Base-by-base conservation (phyloP, 2,329 filamentous ascomycete species). In the Claviceps arundinis region DNA sequence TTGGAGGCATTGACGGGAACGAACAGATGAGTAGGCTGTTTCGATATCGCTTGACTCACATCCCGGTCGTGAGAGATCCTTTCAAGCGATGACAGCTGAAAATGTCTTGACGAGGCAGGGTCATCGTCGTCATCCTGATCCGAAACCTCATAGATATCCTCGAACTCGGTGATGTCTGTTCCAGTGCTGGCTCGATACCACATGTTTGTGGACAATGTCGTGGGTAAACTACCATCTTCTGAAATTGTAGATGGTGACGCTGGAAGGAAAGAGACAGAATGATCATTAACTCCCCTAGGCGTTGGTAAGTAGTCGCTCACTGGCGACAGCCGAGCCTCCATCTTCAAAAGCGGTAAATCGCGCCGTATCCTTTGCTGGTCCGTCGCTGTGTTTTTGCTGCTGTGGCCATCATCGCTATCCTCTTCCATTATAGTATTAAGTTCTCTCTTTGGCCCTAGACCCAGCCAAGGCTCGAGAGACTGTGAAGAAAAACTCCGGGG, bases 131-230 rank as follows among this genome's bases (percentile, higher is more conserved):
- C 64, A 7, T 78, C 75, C 59, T 95, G 89, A 51, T 89, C 89
- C 16, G 87, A 89, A 43, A 88, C 77, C 66, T 93, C 87, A 66
- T 95, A 95, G 48, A 95, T 72, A 60, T 94, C 88, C 67, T 95
- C 87, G 60, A 91, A 91, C 57, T 88, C 84, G 58, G 80, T 87
- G 56, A 76, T 76, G 59, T 81, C 79, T 58, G 84, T 84, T 64
- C 77, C 72, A 59, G 74, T 69, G 71, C 77, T 85, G 60, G 73
- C 72, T 59, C 80, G 74, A 56, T 77, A 82, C 85, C 84, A 82
- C 26, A 73, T 74, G 56, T 78, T 75, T n/a, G 44, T 51, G 22
- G 78, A 80, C 42, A 73, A 77, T 9, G 70, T 73, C 60, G 73
- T 75, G 51, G 73, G 80, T 53, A 77, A 79, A 50, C 68, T 73